These are phyloP conservation scores for Inga leiocalycina DNA, from an alignment of 306 rosid genomes.

Conservation along the genomic window DNA sequence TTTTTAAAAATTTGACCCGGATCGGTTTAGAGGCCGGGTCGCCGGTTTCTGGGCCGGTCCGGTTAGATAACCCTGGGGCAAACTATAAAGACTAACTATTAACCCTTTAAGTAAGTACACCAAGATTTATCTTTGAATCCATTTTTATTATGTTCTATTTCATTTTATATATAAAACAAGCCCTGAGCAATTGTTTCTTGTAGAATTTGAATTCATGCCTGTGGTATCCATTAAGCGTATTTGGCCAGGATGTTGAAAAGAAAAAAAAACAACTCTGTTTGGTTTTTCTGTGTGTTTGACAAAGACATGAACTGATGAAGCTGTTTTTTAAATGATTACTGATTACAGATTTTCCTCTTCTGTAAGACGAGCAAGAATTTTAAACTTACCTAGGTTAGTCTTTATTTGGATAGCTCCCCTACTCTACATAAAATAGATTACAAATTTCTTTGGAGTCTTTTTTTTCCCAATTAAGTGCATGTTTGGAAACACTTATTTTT, in stretches of 20 bases:
- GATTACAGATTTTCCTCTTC: not conserved
- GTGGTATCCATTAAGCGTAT: not conserved
- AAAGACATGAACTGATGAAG: not conserved
- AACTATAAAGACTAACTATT: no score
- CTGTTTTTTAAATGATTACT: not conserved
- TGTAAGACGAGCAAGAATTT: no score
- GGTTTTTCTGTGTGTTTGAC: not conserved
- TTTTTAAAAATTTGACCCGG: no score
- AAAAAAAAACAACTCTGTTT: not conserved
- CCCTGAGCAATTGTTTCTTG: not conserved
- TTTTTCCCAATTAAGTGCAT: no score
- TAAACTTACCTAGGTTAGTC: no score
- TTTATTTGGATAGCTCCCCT: no score
- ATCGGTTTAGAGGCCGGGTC: no score
- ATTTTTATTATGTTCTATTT: not conserved
- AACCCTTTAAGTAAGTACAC: not conserved
- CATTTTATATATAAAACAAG: not conserved
- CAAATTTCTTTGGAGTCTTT: no score
- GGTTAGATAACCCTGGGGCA: no score
- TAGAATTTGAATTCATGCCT: constrained; percentile 1
- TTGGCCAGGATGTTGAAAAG: not conserved
- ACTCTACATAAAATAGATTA: no score
- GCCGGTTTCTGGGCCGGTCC: no score
- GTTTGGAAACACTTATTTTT: no score
- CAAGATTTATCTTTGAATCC: not conserved